phyloP scores from a whole-genome alignment of 495 filamentous ascomycete species.

The Aspergillus steynii region DNA sequence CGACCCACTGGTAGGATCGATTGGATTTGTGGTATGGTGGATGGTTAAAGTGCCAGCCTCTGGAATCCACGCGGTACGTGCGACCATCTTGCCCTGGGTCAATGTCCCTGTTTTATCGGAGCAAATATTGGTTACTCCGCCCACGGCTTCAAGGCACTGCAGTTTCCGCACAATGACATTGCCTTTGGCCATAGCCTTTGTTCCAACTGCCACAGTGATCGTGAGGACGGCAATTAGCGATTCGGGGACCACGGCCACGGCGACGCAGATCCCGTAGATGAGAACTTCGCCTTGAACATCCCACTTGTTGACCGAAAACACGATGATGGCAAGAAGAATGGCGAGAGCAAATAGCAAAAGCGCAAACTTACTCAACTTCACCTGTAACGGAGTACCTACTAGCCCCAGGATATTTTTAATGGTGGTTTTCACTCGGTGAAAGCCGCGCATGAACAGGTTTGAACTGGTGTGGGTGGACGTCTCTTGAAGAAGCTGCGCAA shows the following conservation, averaged over 20 bases:
- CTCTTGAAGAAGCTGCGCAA: slow-evolving; percentile 56
- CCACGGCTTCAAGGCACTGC: slow-evolving; percentile 78
- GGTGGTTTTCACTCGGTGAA: slow-evolving; percentile 58
- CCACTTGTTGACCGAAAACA: slow-evolving; percentile 76
- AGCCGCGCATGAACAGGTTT: slow-evolving; percentile 59
- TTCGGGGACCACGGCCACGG: slow-evolving; percentile 74
- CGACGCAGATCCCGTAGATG: slow-evolving; percentile 77
- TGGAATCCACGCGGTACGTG: slow-evolving; percentile 77
- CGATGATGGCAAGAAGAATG: slow-evolving; percentile 73
- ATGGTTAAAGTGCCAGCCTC: slow-evolving; percentile 57
- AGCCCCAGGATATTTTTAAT: slow-evolving; percentile 65
- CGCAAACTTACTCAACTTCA: slow-evolving; percentile 77
- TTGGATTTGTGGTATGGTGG: slow-evolving; percentile 52
- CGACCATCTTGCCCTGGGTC: slow-evolving; percentile 76
- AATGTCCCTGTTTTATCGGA: slow-evolving; percentile 87
- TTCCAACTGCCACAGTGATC: slow-evolving; percentile 71
- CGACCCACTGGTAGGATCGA: slow-evolving; percentile 65
- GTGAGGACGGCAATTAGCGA: slow-evolving; percentile 73
- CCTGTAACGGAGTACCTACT: slow-evolving; percentile 78
- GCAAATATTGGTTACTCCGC: slow-evolving; percentile 85
- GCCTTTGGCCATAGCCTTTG: slow-evolving; percentile 71
- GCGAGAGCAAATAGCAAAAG: slow-evolving; percentile 74
- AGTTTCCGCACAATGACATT: slow-evolving; percentile 81
- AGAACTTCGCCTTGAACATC: slow-evolving; percentile 68
- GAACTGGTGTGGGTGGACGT: slow-evolving; percentile 64